Evolutionary conservation across 2,329 filamentous ascomycete species (phyloP), one percentile per base, ranked within the genome.

Genomic region (Madurella mycetomatis): DNA sequence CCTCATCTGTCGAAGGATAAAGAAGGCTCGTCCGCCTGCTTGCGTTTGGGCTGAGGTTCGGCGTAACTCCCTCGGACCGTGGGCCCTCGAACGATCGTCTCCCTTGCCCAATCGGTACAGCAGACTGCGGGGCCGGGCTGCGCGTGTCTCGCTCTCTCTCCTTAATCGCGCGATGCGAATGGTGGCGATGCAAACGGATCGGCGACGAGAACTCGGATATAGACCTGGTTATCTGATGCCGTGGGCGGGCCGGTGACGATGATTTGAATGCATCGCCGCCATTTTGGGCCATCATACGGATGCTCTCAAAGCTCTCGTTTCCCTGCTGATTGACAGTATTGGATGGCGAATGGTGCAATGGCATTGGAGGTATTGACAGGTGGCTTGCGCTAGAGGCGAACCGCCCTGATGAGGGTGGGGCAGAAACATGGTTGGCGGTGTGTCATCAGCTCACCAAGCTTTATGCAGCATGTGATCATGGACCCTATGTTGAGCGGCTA

Each of bases 201-300:
- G 79, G 77, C 37, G 76, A 74, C 19, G 78, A 72, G 49, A 81
- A 62, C 59, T 83, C 80, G 43, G 76, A 77, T 55, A 83, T 74
- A 45, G 82, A 84, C 34, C 79, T 76, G 56, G 74, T 78, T 56
- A 82, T 72, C 61, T 80, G 78, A 61, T 82, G 81, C 55, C 75
- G 75, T 19, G 73, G 67, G 18, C 71, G 69, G 46, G 63, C 65
- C 19, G 71, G 69, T 17, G 71, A 68, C 52, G 67, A 64, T 61
- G 65, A 62, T 53, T 63, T 66, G 41, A 63, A 58, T 53, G 58
- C 57, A 31, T 68, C 65, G 54, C 58, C 61, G 53, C 66, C 69
- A 65, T 67, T 65, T 60, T 67, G 64, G 49, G 69, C 64, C 70
- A 72, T 73, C 49, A 52, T 61, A 9, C 49, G 43, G 17, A 47